Evolutionary conservation across 306 rosid genomes (phyloP).

Genomic region (Cicer pinnatifidum): DNA sequence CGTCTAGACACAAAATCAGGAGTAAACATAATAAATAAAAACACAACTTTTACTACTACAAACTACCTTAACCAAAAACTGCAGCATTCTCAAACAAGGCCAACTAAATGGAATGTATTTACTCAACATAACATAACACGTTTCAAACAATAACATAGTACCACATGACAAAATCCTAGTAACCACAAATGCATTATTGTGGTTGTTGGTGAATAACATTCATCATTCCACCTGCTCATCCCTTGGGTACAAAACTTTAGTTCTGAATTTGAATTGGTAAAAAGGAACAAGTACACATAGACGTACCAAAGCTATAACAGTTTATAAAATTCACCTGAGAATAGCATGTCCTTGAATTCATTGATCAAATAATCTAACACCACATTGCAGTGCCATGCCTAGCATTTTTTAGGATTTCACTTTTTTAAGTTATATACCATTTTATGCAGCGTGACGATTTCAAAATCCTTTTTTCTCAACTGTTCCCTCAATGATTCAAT

Average conservation of each 20-base stretch:
- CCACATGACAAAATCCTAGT: background rate
- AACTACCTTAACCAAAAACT: no score
- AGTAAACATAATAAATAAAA: no score
- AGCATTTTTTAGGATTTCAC: background rate
- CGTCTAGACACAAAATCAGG: no score
- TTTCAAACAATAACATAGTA: background rate
- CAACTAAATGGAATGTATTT: no score
- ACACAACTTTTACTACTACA: no score
- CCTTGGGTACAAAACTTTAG: background rate
- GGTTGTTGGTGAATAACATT: background rate
- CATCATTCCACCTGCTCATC: background rate
- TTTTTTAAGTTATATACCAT: slow-evolving; percentile 38
- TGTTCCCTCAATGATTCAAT: slow-evolving; percentile 53
- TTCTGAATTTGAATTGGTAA: slow-evolving; percentile 1
- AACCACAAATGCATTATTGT: background rate
- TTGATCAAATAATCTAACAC: background rate
- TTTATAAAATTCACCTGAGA: background rate
- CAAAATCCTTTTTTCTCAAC: slow-evolving; percentile 58
- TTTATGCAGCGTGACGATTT: slow-evolving; percentile 51
- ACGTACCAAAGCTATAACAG: background rate
- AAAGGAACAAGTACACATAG: background rate
- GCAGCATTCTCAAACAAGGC: no score
- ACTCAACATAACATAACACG: background rate
- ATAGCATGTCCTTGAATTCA: background rate
- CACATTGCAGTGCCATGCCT: background rate